Evolutionary conservation across 208 protist genomes (phyloP), one percentile per base, ranked within the genome.

Genomic region (Wallacemonas sp.): DNA sequence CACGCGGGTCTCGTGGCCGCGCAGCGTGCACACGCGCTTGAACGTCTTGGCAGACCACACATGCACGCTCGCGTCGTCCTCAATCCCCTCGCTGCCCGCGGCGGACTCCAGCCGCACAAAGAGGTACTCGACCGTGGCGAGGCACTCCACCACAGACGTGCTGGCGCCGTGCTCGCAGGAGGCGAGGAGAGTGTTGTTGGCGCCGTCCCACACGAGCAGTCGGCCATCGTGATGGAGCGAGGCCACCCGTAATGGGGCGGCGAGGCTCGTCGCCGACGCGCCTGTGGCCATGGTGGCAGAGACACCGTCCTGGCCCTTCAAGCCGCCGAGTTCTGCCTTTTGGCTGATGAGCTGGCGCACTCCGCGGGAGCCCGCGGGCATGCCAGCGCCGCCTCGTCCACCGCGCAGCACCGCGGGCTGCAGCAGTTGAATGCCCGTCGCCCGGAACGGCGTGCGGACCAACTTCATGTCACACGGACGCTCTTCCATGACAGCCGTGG

Each of bases 201-300:
- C 61, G 12, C 77, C 72, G 66, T 87, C 70, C 82, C 90, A 96
- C 39, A 92, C 39, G 1, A 93, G 50, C n/a, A 96, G 71, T 2
- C 76, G 73, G 1, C 90, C 90, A 41, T 78, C 81, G 4, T 82
- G 69, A 55, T 96, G 90, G 33, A 76, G 42, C 3, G 87, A 86
- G n/a, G 79, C 55, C 4, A 92, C 33, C 26, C 72, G 55, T 0
- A 82, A 57, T 4, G 62, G 62, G 2, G 70, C 57, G 1, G 32
- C 44, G 16, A 36, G 63, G n/a, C 16, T 54, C 8, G 44, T 2
- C 11, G 31, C 59, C 25, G 2, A n/a, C n/a, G n/a, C n/a, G n/a
- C n/a, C n/a, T n/a, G n/a, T 12, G 5, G n/a, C 23, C n/a, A 42
- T 3, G 38, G 8, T 29, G 36, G 49, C 41, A 20, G 57, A 10